These are phyloP conservation scores for Cryptococcus sp. DNA, from an alignment of 1,284 basidiomycete species.

Conservation along the genomic window DNA sequence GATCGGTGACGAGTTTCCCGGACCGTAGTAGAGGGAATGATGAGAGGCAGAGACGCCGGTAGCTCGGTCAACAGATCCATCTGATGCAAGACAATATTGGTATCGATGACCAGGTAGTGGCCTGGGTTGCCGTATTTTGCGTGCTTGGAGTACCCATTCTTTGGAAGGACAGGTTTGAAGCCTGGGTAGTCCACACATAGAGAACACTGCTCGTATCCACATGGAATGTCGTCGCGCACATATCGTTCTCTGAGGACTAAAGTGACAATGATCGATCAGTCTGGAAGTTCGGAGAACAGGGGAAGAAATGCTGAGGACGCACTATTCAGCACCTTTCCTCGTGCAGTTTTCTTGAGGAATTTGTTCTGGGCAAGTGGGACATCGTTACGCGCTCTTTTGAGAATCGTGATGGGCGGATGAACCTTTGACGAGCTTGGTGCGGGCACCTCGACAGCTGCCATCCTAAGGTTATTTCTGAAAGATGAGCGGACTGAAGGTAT, in stretches of 20 bases:
- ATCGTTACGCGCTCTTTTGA: conserved; percentile 72
- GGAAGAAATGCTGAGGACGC: conserved; percentile 19
- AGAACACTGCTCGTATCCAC: conserved; percentile 74
- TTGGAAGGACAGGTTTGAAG: conserved; percentile 56
- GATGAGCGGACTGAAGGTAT: too few species aligned
- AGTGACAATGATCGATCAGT: too few species aligned
- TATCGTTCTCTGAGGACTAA: conserved; percentile 91
- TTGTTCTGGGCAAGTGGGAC: conserved; percentile 77
- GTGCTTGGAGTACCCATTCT: conserved; percentile 59
- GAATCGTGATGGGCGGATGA: conserved; percentile 64
- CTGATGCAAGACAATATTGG: conserved; percentile 94
- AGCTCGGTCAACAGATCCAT: conserved; percentile 88
- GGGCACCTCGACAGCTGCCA: conserved; percentile 24
- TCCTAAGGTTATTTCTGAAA: neutral
- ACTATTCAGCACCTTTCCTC: conserved; percentile 93
- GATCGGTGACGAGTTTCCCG: conserved; percentile 96
- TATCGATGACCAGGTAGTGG: conserved; percentile 89
- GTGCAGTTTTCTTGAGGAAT: conserved; percentile 91
- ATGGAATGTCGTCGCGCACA: conserved; percentile 88
- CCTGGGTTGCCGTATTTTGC: conserved; percentile 50
- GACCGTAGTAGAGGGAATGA: conserved; percentile 91
- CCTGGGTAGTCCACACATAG: conserved; percentile 59
- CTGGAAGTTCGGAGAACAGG: neutral
- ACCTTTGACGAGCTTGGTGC: conserved; percentile 26
- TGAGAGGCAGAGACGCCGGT: conserved; percentile 70